Percentiles rank a stretch among this genome's conserved stretches.
Conservation (phyloP, 1,284 basidiomycete species). For the Papiliotrema laurentii region DNA sequence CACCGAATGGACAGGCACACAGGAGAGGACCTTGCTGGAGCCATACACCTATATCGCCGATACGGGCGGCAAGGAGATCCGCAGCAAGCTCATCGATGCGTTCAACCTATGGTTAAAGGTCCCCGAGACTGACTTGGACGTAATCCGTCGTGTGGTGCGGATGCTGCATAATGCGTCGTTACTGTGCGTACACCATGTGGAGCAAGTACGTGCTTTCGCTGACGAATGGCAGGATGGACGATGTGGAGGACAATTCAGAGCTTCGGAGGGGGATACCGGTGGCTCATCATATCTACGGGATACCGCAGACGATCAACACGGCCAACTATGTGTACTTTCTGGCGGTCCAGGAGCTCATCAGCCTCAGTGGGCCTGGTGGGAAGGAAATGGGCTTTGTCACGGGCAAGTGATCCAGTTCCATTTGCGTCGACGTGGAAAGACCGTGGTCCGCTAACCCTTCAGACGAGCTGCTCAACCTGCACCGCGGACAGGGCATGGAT, state of each 20-base stretch:
- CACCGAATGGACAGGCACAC: neutral
- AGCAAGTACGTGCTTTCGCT: no score
- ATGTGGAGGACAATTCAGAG: constrained; percentile 94
- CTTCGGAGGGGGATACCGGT: constrained; percentile 82
- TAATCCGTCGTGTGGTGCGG: constrained; percentile 75
- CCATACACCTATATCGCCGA: constrained; percentile 83
- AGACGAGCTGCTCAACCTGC: constrained; percentile 85
- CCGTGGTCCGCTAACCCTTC: constrained; percentile 1
- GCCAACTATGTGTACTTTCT: constrained; percentile 97
- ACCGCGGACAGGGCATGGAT: constrained; percentile 93
- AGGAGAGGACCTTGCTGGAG: constrained; percentile 64
- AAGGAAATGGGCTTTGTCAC: constrained; percentile 9
- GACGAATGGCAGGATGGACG: constrained; percentile 85
- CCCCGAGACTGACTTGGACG: constrained; percentile 61
- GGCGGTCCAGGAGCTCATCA: constrained; percentile 71
- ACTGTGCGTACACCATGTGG: constrained; percentile 65
- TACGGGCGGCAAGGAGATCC: constrained; percentile 89
- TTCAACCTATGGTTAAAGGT: constrained; percentile 93
- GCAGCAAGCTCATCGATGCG: constrained; percentile 81
- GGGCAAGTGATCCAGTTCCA: no score
- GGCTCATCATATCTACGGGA: constrained; percentile 89
- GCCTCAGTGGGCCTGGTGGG: constrained; percentile 51
- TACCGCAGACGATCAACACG: constrained; percentile 95
- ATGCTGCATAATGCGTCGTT: constrained; percentile 95
- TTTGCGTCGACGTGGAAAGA: neutral